Evolutionary conservation across 352 stramenopile genomes (phyloP).

Genomic region (Nothophytophthora sp.): DNA sequence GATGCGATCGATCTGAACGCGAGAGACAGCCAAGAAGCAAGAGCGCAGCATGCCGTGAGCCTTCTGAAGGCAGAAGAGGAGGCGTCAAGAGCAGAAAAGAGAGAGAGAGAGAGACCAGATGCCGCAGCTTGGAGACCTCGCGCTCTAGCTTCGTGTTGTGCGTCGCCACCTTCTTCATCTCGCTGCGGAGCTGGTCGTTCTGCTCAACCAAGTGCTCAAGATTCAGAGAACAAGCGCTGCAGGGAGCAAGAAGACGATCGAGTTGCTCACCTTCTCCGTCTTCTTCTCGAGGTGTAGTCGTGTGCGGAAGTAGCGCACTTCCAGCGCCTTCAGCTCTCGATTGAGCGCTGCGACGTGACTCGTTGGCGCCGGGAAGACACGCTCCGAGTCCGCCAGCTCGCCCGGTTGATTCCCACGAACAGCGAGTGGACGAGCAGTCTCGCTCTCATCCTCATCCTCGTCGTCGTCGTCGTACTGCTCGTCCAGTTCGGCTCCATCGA

Average conservation of each 20-base stretch:
- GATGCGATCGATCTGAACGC: constrained; percentile 75
- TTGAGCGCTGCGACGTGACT: constrained; percentile 68
- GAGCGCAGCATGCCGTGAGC: background rate
- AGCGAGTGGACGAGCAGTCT: background rate
- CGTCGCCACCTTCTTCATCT: constrained; percentile 43
- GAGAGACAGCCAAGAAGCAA: background rate
- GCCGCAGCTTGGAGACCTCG: constrained; percentile 64
- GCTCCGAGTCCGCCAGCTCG: constrained; percentile 31
- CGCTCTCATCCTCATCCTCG: background rate
- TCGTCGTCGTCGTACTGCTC: constrained; percentile 2
- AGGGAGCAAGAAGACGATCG: too few species aligned
- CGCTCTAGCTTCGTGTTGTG: constrained; percentile 50
- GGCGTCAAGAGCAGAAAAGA: background rate
- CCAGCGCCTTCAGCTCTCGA: constrained; percentile 69
- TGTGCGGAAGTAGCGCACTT: constrained; percentile 80
- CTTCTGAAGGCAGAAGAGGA: background rate
- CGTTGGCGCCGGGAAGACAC: constrained; percentile 33
- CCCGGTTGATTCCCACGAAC: constrained; percentile 18
- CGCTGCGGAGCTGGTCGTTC: constrained; percentile 57
- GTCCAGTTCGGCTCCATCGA: constrained; percentile 1
- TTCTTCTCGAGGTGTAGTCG: constrained; percentile 70
- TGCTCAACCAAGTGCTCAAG: constrained; percentile 7
- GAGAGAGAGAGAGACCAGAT: constrained; percentile 34
- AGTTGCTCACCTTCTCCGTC: constrained; percentile 50
- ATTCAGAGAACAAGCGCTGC: too few species aligned